Evolutionary conservation across 2,329 filamentous ascomycete genomes (phyloP).

Genomic region (Penicillium sp.): DNA sequence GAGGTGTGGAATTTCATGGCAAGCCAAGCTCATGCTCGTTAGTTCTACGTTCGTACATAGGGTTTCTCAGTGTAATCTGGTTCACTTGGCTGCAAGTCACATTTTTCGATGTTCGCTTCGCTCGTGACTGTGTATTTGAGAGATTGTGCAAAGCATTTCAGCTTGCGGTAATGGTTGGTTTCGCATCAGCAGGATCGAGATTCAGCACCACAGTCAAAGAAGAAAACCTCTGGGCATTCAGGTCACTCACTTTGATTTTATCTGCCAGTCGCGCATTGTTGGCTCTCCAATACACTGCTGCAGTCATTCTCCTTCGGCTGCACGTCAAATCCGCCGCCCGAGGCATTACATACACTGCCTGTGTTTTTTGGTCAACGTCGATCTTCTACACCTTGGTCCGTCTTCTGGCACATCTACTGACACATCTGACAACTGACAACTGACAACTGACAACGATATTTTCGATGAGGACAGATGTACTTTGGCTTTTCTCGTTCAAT

Average conservation of each 20-base stretch:
- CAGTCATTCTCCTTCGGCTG: conserved; percentile 23
- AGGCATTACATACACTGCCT: conserved; percentile 26
- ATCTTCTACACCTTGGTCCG: conserved; percentile 26
- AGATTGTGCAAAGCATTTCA: conserved; percentile 54
- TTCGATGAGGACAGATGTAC: conserved; percentile 25
- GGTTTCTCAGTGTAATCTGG: conserved; percentile 57
- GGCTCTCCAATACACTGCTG: conserved; percentile 49
- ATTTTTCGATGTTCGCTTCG: conserved; percentile 61
- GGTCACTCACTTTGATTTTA: conserved; percentile 40
- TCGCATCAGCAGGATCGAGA: conserved; percentile 53
- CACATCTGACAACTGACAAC: neutral
- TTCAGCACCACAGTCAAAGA: conserved; percentile 38
- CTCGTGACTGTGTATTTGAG: conserved; percentile 59
- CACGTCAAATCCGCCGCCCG: conserved; percentile 23
- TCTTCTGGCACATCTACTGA: neutral
- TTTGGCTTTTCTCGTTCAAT: conserved; percentile 26
- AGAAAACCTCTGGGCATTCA: conserved; percentile 42
- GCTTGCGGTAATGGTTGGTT: conserved; percentile 60
- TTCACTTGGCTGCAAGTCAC: conserved; percentile 62
- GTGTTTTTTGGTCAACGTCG: conserved; percentile 24
- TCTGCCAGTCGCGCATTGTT: conserved; percentile 50
- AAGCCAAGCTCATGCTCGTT: neutral
- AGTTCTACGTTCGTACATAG: conserved; percentile 44
- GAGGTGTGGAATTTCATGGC: neutral
- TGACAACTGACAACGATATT: neutral